A percentile compares a stretch with the other conserved stretches of the same genome.
Evolutionary conservation across 179 eudicot species (phyloP).

Genomic region (Beta lomatogona): DNA sequence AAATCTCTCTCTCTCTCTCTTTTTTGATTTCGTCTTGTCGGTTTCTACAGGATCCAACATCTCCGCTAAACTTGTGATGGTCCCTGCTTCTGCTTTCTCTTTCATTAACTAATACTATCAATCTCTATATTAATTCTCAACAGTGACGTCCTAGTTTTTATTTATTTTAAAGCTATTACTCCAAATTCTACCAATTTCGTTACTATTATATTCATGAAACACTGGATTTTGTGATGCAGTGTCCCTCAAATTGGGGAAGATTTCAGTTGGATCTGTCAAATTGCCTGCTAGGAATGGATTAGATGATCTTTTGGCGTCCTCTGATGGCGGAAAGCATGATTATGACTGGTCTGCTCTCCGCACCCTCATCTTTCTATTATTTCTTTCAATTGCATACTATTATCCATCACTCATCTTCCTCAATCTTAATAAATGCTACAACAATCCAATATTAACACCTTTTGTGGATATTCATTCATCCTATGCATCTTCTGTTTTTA

Average conservation of each 20-base stretch:
- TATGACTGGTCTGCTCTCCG: conserved; percentile 70
- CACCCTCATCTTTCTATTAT: too few relatives aligned
- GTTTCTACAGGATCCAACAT: not conserved
- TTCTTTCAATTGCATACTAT: too few relatives aligned
- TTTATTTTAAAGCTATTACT: not conserved
- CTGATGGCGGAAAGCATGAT: conserved; percentile 86
- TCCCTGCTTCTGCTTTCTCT: not conserved
- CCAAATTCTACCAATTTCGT: not conserved
- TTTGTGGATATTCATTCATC: not conserved
- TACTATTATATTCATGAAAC: too few relatives aligned
- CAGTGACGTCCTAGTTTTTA: conserved; percentile 13
- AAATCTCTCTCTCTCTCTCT: not conserved
- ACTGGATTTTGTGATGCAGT: conserved; percentile 29
- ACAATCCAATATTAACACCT: not conserved
- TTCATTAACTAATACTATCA: not conserved
- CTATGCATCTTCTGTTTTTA: not conserved
- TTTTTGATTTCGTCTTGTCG: not conserved
- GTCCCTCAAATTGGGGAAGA: conserved; percentile 71
- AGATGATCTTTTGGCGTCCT: conserved; percentile 69
- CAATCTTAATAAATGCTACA: too few relatives aligned
- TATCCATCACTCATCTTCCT: not conserved
- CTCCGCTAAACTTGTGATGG: not conserved
- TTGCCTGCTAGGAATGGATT: conserved; percentile 51
- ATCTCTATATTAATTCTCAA: conserved; percentile 10
- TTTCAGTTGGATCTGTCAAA: conserved; percentile 74